Percentiles rank a stretch among this genome's conserved stretches.
Conservation (phyloP, 2,329 filamentous ascomycete genomes). For the Aaosphaeria arxii region DNA sequence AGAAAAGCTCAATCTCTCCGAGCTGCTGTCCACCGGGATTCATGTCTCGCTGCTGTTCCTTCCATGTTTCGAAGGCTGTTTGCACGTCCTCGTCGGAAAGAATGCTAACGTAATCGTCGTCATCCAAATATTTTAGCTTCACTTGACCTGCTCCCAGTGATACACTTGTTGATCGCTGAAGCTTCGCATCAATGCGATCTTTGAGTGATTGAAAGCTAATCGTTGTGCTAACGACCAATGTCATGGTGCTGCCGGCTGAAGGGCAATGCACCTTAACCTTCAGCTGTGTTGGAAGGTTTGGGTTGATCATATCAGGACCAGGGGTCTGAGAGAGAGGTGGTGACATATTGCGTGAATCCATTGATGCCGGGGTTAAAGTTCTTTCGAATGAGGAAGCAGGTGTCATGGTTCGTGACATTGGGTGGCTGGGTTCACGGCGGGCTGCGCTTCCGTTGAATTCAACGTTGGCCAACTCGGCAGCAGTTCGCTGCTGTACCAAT, state of each 20-base stretch:
- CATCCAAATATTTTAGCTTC: slow-evolving; percentile 86
- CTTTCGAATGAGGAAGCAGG: slow-evolving; percentile 39
- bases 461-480: slow-evolving; percentile 42
- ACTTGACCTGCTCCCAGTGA: slow-evolving; percentile 80
- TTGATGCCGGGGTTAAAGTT: slow-evolving; percentile 35
- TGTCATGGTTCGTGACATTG: slow-evolving; percentile 32
- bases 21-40: slow-evolving; percentile 64
- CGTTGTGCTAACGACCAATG: slow-evolving; percentile 92
- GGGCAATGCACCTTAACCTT: slow-evolving; percentile 91
- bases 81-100: slow-evolving; percentile 95
- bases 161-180: slow-evolving; percentile 79
- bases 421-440: slow-evolving; percentile 30
- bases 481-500: slow-evolving; percentile 38
- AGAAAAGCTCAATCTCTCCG: slow-evolving; percentile 73
- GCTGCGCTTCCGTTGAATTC: slow-evolving; percentile 26
- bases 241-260: slow-evolving; percentile 80
- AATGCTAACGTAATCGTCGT: slow-evolving; percentile 90
- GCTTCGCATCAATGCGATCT: slow-evolving; percentile 93
- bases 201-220: slow-evolving; percentile 92
- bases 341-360: slow-evolving; percentile 38
- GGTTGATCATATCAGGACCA: slow-evolving; percentile 19
- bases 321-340: slow-evolving; percentile 29
- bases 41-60: slow-evolving; percentile 66
- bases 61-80: slow-evolving; percentile 92
- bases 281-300: slow-evolving; percentile 66